Conservation (phyloP, 306 rosid species). For the Quercus glauca region DNA sequence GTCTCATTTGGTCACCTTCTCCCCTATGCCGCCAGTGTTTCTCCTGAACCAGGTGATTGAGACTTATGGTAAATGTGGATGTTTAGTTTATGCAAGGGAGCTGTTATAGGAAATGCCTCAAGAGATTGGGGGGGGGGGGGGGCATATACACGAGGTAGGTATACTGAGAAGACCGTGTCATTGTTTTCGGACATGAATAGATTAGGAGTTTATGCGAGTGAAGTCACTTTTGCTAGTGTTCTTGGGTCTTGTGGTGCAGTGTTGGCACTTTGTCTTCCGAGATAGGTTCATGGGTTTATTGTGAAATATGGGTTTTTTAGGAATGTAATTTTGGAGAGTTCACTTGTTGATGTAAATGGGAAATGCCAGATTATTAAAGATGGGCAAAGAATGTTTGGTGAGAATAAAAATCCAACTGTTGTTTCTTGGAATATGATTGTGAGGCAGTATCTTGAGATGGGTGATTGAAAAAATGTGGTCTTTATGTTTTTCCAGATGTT, state of each 20-base stretch:
- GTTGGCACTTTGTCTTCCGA: constrained; percentile 32
- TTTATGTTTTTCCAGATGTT: constrained; percentile 56
- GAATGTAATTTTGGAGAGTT: constrained; percentile 59
- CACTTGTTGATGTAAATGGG: constrained; percentile 69
- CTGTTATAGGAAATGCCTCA: constrained; percentile 79
- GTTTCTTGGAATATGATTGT: constrained; percentile 80
- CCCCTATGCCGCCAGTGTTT: constrained; percentile 46
- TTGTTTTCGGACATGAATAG: constrained; percentile 40
- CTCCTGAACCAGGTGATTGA: constrained; percentile 72
- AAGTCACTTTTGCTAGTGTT: constrained; percentile 54
- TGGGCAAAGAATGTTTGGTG: constrained; percentile 57
- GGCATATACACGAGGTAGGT: constrained; percentile 37
- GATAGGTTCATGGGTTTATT: constrained; percentile 56
- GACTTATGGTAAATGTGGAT: constrained; percentile 55
- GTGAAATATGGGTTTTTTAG: constrained; percentile 46
- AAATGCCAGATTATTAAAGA: constrained; percentile 51
- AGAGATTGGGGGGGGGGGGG: constrained; percentile 63
- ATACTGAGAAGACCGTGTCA: constrained; percentile 28
- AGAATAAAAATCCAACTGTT: constrained; percentile 50
- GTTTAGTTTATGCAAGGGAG: constrained; percentile 52
- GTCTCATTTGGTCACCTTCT: constrained; percentile 57
- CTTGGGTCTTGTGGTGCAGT: constrained; percentile 54
- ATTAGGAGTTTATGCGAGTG: constrained; percentile 34
- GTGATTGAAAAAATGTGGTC: constrained; percentile 46
- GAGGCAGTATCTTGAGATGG: constrained; percentile 66